These are phyloP conservation scores for Podaxis pistillaris DNA, from an alignment of 768 basidiomycete species.

Conservation along the genomic window DNA sequence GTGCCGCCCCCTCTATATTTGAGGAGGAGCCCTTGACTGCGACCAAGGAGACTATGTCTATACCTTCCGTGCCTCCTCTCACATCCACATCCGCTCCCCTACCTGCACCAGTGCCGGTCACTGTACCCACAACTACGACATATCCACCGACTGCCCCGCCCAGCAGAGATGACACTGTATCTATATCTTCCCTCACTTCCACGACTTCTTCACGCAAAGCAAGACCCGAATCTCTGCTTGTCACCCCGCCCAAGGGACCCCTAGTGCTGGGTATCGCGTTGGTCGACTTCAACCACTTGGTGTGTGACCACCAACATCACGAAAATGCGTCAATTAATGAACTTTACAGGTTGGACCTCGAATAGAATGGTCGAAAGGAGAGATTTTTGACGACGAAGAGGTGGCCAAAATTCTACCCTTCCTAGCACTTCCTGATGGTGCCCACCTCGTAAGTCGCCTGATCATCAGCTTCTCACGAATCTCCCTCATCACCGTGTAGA, in stretches of 20 bases:
- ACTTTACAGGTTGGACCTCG: slow-evolving; percentile 78
- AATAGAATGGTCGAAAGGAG: slow-evolving; percentile 80
- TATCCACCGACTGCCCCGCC: slow-evolving; percentile 56
- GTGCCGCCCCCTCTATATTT: slow-evolving; percentile 46
- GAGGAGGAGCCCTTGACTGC: slow-evolving; percentile 25
- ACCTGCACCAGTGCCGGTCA: slow-evolving; percentile 4
- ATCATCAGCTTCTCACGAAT: slow-evolving; percentile 13
- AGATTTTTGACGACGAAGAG: slow-evolving; percentile 83
- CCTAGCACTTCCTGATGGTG: slow-evolving; percentile 95
- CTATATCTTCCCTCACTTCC: slow-evolving; percentile 63
- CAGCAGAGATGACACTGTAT: slow-evolving; percentile 47
- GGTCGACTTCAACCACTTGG: slow-evolving; percentile 95
- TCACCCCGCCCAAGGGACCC: slow-evolving; percentile 57
- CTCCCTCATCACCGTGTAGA: slow-evolving; percentile 37
- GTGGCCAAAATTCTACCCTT: slow-evolving; percentile 86
- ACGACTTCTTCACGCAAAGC: slow-evolving; percentile 61
- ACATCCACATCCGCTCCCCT: background rate
- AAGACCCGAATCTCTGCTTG: slow-evolving; percentile 74
- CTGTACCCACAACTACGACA: slow-evolving; percentile 37
- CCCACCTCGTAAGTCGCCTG: slow-evolving; percentile 71
- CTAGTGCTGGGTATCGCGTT: slow-evolving; percentile 84
- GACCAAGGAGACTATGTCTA: slow-evolving; percentile 26
- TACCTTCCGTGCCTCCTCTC: slow-evolving; percentile 12
- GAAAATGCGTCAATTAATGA: slow-evolving; percentile 15
- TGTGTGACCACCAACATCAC: slow-evolving; percentile 33